Base-by-base conservation (phyloP, 805 yeast species). In the Candida ortonii region DNA sequence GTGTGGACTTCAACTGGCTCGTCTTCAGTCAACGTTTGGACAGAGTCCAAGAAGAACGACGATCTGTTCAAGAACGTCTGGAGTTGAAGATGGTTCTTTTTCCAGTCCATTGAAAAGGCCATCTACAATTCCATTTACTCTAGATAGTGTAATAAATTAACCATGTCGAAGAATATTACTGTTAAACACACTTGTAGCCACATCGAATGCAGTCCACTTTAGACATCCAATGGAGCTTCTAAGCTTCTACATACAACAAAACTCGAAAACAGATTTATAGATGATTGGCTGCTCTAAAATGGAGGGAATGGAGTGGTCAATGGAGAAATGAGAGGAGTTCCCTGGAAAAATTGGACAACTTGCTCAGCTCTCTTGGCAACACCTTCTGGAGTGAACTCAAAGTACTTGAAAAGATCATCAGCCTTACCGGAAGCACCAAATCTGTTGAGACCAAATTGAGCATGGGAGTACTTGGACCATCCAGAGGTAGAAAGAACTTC, bases 401-500 rank as follows among this genome's bases (percentile, higher is more conserved):
- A 85, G 71, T 58, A 69, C 67, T 85, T 77, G 81, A 80, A 93
- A 44, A 90, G 75, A 46, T 84, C 86, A 39, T 68, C 65, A 59
- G 82, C 93, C 64, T 85, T 84, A 63, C 95, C 98, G 42, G 97
- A 88, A 44, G 89, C 93, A 76, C 98, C 98, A 62, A 93, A 93
- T 71, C 86, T 79, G 78, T 87, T 79, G 59, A 93, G 73, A 68
- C 97, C 96, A 57, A 90, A 86, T 66, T 88, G 95, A 73, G 84
- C 94, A 71, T 93, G 98, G 41, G 97, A 78, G 73, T 88, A 93
- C 67, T 80, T 84, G 55, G 81, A 71, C 98, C 98, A 93, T 39
- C 96, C 96, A 53, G 75, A 70, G 35, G 96, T 79, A 38, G 95
- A 67, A 79, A 87, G 73, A 34, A 88, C 97, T 78, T 93, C 98